Evolutionary conservation across 768 basidiomycete genomes (phyloP).

Genomic region (Saitozyma podzolica): DNA sequence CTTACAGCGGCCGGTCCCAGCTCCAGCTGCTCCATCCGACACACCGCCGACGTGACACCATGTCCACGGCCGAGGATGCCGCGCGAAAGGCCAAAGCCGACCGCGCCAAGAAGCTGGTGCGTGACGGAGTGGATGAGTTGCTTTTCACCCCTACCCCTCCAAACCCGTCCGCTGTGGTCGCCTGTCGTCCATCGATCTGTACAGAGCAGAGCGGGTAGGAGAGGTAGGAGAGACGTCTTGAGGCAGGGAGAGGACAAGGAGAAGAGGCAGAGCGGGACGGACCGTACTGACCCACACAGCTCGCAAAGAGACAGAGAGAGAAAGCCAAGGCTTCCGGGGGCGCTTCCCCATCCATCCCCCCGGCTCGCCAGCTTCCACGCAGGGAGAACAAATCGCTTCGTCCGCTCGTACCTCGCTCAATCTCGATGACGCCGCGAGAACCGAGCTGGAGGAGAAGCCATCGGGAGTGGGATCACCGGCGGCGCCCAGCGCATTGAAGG

Average conservation of each 20-base stretch:
- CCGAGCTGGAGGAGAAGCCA: conserved; percentile 18
- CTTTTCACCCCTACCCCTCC: neutral
- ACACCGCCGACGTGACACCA: neutral
- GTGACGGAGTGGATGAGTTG: neutral
- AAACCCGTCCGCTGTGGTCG: neutral
- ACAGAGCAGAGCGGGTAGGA: too few relatives aligned
- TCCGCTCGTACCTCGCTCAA: conserved; percentile 41
- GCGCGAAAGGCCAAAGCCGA: conserved; percentile 51
- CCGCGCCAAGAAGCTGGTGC: conserved; percentile 48
- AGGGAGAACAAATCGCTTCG: conserved; percentile 15
- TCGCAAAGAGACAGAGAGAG: conserved; percentile 29
- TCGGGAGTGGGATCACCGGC: conserved; percentile 3
- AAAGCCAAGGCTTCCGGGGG: conserved; percentile 22
- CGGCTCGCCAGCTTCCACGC: conserved; percentile 29
- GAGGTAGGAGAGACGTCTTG: too few relatives aligned
- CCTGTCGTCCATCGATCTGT: neutral
- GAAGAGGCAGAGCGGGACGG: too few relatives aligned
- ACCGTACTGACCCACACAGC: conserved; percentile 19
- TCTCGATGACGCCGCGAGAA: conserved; percentile 27
- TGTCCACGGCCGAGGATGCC: conserved; percentile 35
- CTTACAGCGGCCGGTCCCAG: too few relatives aligned
- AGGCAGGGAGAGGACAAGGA: too few relatives aligned
- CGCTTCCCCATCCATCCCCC: conserved; percentile 12
- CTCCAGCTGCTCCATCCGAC: too few relatives aligned
- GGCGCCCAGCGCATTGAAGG: conserved; percentile 1